phyloP scores from a whole-genome alignment of 2,329 filamentous ascomycete species.

The Massarina eburnea region DNA sequence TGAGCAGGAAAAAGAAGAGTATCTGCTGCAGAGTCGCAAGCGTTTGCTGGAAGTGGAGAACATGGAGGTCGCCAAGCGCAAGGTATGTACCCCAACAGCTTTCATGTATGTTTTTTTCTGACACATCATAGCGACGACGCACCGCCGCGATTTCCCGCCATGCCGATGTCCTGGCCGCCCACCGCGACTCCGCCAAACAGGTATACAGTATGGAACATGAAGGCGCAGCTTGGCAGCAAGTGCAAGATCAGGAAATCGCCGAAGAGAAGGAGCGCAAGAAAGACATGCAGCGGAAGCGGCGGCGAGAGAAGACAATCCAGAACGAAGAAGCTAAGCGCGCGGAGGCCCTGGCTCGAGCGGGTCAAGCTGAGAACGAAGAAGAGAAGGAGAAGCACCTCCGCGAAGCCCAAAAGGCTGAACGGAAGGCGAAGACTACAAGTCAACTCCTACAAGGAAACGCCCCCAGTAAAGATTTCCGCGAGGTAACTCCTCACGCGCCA shows the following conservation, averaged over 20 bases:
- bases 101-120: slow-evolving; percentile 14
- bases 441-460: slow-evolving; percentile 83
- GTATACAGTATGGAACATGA: slow-evolving; percentile 78
- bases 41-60: slow-evolving; percentile 68
- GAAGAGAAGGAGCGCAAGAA: slow-evolving; percentile 99
- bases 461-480: slow-evolving; percentile 68
- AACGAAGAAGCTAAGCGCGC: slow-evolving; percentile 84
- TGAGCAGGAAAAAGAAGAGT: slow-evolving; percentile 56
- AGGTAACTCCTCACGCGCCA: slow-evolving; percentile 71
- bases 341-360: slow-evolving; percentile 74
- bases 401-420: slow-evolving; percentile 85
- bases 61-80: slow-evolving; percentile 65
- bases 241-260: slow-evolving; percentile 84
- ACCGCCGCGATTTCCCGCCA: slow-evolving; percentile 58
- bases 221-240: slow-evolving; percentile 78
- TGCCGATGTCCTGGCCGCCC: slow-evolving; percentile 63
- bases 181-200: slow-evolving; percentile 71
- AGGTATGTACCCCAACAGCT: slow-evolving; percentile 42
- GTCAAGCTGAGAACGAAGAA: slow-evolving; percentile 76
- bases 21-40: slow-evolving; percentile 60
- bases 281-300: slow-evolving; percentile 97
- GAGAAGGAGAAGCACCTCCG: slow-evolving; percentile 79
- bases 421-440: slow-evolving; percentile 90
- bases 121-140: slow-evolving; percentile 57
- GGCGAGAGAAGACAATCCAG: slow-evolving; percentile 90